Evolutionary conservation across 2,329 filamentous ascomycete species (phyloP), one percentile per base, ranked within the genome.

Genomic region (Sarocladiaceae sp.): DNA sequence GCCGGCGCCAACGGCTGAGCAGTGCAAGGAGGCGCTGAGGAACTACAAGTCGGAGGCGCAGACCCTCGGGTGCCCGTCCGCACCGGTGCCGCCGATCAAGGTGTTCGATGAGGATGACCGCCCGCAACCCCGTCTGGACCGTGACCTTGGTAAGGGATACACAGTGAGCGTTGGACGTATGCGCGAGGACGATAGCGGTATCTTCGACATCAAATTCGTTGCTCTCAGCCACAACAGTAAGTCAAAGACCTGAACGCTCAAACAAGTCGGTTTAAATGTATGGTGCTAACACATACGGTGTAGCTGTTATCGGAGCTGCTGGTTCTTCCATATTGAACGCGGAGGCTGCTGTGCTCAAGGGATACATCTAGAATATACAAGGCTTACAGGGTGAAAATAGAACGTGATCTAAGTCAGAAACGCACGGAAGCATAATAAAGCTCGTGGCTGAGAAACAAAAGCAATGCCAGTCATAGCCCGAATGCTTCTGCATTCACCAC

Each of bases 181-280:
- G 21, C 73, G 93, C 37, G 83, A 91, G 63, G 90, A 95, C 56
- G 85, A 88, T 55, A 85, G 83, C 50, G 88, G 87, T 16, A 84
- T 95, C 52, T 96, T 96, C 58, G 93, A 97, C 60, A 78, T 97
- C 61, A 90, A 94, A 64, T 97, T 97, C 65, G 90, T 93, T 50
- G 88, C 89, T 19, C 70, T 97, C 54, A 95, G 88, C 60, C 93
- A 97, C 53, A 80, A 80, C 56, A 81, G 74, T 78, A 59, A 66
- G 74, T 69, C 10, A n/a, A n/a, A n/a, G n/a, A n/a, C n/a, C n/a
- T 42, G 3, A 33, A 11, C 24, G 18, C 12, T 16, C 19, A 19
- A 15, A 6, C 26, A 31, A 43, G 13, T 19, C 10, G 16, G 19
- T 29, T n/a, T 13, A 32, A 72, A 65, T 68, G 42, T 27, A 6